Base-by-base conservation (phyloP, 2,329 filamentous ascomycete species). In the Zasmidium angulare region DNA sequence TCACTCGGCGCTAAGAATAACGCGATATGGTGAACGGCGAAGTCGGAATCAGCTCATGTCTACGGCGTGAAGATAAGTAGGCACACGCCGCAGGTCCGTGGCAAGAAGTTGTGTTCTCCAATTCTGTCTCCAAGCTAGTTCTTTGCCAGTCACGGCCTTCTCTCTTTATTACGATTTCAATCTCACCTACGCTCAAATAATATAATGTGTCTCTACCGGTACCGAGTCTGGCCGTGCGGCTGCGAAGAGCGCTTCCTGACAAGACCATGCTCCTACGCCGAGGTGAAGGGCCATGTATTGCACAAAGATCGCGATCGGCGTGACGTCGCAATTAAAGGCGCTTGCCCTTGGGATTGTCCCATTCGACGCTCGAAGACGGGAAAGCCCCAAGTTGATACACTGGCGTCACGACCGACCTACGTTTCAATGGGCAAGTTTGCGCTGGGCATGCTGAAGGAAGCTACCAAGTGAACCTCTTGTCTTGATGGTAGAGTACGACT, bases 231-330 rank as follows among this genome's bases (percentile, higher is more conserved):
- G 55, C 24, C 53, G 11, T 58, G 56, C 19, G 56, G 56, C 50
- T 58, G 56, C 56, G 47, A 54, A 20, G 50, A 58, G 26, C 40
- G 56, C 23, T 58, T 58, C 56, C 46, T 58, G 12, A 58, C 56
- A 12, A 29, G 50, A 17, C 23, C 29, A n/a, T 58, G 56, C 56
- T 46, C 40, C 43, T 58, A 58, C 23, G 24, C 50, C 4, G 26
- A n/a, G 1, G 21, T 21, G 19, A 20, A 47, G 22, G 56, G 56
- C 23, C 56, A 58, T 26, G 48, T 24, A 10, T 36, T 58, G 17
- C 56, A 58, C 56, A 58, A 58, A 31, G 56, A 58, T 29, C 50
- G 56, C 43, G 31, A 53, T 21, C 43, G 49, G 17, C 24, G 46
- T 17, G 56, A 58, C 21, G 51, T 50, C 46, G 14, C 46, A 14